A percentile compares a stretch with the other conserved stretches of the same genome.
Evolutionary conservation across 768 basidiomycete species (phyloP).

Genomic region (Lactarius trivialis): DNA sequence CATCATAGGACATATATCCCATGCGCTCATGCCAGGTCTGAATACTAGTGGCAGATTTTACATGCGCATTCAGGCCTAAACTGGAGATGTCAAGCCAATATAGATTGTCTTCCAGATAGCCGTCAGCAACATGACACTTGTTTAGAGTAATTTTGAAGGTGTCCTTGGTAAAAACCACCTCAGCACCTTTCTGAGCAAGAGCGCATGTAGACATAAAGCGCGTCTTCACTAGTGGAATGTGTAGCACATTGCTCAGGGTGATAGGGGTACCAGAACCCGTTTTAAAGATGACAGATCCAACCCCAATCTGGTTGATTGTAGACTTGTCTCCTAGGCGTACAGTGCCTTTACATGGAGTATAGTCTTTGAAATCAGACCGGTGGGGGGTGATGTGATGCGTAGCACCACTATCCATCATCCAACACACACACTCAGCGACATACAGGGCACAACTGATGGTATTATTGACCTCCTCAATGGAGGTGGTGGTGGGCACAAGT

Average conservation of each 20-base stretch:
- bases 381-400: not conserved
- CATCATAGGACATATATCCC: too few relatives aligned
- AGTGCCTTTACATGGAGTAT: not conserved
- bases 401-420: not conserved
- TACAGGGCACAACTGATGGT: not conserved
- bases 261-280: not conserved
- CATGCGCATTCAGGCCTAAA: too few relatives aligned
- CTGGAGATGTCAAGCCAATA: too few relatives aligned
- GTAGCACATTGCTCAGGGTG: not conserved
- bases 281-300: not conserved
- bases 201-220: too few relatives aligned
- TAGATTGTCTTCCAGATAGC: too few relatives aligned
- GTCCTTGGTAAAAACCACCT: not conserved
- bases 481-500: too few relatives aligned
- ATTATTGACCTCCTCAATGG: not conserved
- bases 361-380: not conserved
- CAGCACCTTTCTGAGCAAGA: not conserved
- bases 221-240: not conserved
- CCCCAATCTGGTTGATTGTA: not conserved
- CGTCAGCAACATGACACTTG: too few relatives aligned
- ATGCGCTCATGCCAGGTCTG: too few relatives aligned
- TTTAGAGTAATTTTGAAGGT: too few relatives aligned
- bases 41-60: too few relatives aligned
- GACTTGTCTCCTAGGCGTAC: not conserved
- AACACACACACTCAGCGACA: not conserved